These are phyloP conservation scores for Hygrocybe punicea DNA, from an alignment of 768 basidiomycete species.

Conservation along the genomic window DNA sequence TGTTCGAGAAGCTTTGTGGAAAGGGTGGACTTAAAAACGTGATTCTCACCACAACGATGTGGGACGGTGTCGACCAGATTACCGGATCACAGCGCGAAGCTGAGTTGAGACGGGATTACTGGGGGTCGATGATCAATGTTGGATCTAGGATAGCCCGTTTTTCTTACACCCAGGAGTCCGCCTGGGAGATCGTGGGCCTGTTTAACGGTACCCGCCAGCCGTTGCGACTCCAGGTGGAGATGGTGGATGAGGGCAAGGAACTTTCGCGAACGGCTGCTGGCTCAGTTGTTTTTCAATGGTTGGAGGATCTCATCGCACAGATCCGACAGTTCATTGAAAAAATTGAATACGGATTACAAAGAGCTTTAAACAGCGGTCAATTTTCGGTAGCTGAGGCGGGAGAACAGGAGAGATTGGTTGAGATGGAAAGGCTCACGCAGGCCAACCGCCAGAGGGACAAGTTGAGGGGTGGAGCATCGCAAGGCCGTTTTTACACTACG, in stretches of 20 bases:
- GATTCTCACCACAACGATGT: constrained; percentile 10
- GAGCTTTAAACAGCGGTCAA: too few relatives aligned
- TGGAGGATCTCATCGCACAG: not conserved
- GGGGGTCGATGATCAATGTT: constrained; percentile 3
- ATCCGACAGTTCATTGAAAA: not conserved
- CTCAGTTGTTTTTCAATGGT: not conserved
- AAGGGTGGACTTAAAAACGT: constrained; percentile 3
- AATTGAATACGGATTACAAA: too few relatives aligned
- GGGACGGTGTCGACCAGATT: constrained; percentile 4
- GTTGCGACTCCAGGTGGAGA: not conserved
- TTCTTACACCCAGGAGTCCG: constrained; percentile 4
- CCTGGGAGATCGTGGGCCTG: constrained; percentile 8
- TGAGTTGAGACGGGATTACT: constrained; percentile 2
- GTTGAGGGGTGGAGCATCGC: not conserved
- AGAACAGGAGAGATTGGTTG: too few relatives aligned
- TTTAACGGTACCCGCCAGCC: not conserved
- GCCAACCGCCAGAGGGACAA: not conserved
- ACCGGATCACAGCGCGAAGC: constrained; percentile 5
- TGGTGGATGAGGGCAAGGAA: not conserved
- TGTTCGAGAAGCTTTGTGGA: constrained; percentile 16
- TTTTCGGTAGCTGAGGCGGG: not conserved
- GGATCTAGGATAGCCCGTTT: constrained; percentile 6
- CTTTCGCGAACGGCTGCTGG: not conserved
- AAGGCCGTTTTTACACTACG: too few relatives aligned
- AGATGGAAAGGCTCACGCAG: not conserved